phyloP scores from a whole-genome alignment of 352 stramenopile genomes.

The Phytopythium cucurbitacearum region DNA sequence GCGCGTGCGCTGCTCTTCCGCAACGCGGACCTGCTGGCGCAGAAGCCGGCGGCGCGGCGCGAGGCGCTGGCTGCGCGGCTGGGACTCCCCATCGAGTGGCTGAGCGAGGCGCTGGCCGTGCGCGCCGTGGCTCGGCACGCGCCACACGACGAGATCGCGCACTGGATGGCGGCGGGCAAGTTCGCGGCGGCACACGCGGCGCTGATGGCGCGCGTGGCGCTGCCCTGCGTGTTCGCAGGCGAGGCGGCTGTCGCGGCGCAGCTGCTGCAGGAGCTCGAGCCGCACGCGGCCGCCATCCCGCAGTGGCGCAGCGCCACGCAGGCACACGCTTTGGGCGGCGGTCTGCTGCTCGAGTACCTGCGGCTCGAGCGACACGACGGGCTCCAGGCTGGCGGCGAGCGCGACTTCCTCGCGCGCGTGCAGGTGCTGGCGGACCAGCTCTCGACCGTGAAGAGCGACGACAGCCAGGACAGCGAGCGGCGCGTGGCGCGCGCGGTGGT shows the following conservation, averaged over 20 bases:
- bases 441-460: slow-evolving; percentile 23
- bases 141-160: slow-evolving; percentile 60
- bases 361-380: slow-evolving; percentile 59
- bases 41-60: slow-evolving; percentile 24
- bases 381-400: slow-evolving; percentile 45
- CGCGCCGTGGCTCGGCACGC: slow-evolving; percentile 38
- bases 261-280: slow-evolving; percentile 54
- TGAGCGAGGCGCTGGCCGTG: slow-evolving; percentile 67
- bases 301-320: slow-evolving; percentile 56
- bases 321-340: slow-evolving; percentile 46
- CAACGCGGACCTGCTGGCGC: slow-evolving; percentile 51
- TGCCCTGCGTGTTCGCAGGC: slow-evolving; percentile 54
- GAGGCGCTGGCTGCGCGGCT: slow-evolving; percentile 50
- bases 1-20: slow-evolving; percentile 61
- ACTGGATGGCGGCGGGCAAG: slow-evolving; percentile 60
- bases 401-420: slow-evolving; percentile 56
- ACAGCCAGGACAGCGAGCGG: slow-evolving; percentile 8
- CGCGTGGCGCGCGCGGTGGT: slow-evolving; percentile 45
- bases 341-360: slow-evolving; percentile 66
- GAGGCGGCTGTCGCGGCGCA: slow-evolving; percentile 54
- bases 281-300: slow-evolving; percentile 41
- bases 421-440: slow-evolving; percentile 53
- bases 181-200: slow-evolving; percentile 65
- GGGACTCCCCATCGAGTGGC: slow-evolving; percentile 51
- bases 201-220: slow-evolving; percentile 52